phyloP scores from a whole-genome alignment of 176 grass and related monocot genomes.

The Zea mays region Zm-B73-REFERENCE-NAM-5.0 NC_050099.1:1783501-1784000 shows the following conservation, averaged over 20 bases:
- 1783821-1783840: too few species aligned
- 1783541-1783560: slow-evolving; percentile 20
- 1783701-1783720: neutral
- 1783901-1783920: too few species aligned
- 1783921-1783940: too few species aligned
- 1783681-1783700: neutral
- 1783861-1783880: too few species aligned
- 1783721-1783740: neutral
- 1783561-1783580: neutral
- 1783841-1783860: too few species aligned
- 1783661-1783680: neutral
- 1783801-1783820: too few species aligned
- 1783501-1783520: slow-evolving; percentile 23
- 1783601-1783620: neutral
- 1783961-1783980: too few species aligned
- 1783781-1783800: too few species aligned
- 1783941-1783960: too few species aligned
- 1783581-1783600: neutral
- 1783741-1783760: neutral
- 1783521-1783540: neutral
- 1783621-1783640: neutral
- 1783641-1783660: neutral
- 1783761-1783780: neutral
- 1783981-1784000: too few species aligned
- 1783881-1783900: too few species aligned